phyloP scores from a whole-genome alignment of 306 rosid species.

The Lablab purpureus region DNA sequence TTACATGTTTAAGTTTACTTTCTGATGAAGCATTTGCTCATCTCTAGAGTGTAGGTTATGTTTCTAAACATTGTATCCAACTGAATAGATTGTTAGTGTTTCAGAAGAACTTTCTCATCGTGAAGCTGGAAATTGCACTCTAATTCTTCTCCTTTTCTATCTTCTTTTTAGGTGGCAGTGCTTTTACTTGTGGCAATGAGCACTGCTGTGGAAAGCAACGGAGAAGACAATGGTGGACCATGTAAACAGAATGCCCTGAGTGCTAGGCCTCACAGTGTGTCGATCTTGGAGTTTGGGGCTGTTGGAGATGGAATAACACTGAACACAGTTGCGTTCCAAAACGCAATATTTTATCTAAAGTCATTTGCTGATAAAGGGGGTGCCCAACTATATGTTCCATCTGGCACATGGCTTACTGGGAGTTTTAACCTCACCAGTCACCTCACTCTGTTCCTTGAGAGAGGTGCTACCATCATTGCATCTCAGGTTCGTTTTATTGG shows the following conservation, averaged over 20 bases:
- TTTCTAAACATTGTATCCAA: neutral
- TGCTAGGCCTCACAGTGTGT: constrained; percentile 70
- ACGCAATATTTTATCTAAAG: constrained; percentile 50
- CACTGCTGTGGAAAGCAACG: constrained; percentile 41
- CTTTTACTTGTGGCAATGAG: constrained; percentile 51
- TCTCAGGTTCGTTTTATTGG: constrained; percentile 53
- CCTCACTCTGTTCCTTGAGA: constrained; percentile 71
- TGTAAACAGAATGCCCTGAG: constrained; percentile 47
- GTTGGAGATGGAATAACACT: constrained; percentile 74
- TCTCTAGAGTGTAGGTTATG: neutral
- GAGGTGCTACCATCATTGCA: constrained; percentile 66
- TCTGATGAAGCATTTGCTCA: neutral
- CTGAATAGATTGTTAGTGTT: neutral
- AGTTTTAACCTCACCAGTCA: constrained; percentile 74
- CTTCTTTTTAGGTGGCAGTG: constrained; percentile 49
- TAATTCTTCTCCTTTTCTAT: constrained; percentile 9
- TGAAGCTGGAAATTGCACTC: constrained; percentile 13
- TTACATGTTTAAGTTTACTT: constrained; percentile 1
- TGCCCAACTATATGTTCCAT: constrained; percentile 69
- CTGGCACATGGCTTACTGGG: constrained; percentile 74
- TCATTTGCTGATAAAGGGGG: constrained; percentile 79
- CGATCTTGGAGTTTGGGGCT: constrained; percentile 72
- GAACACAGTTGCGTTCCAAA: constrained; percentile 61
- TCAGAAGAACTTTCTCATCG: neutral
- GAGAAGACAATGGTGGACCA: constrained; percentile 45